Evolutionary conservation across 306 rosid species (phyloP).

Genomic region (Quercus berberidifolia): DNA sequence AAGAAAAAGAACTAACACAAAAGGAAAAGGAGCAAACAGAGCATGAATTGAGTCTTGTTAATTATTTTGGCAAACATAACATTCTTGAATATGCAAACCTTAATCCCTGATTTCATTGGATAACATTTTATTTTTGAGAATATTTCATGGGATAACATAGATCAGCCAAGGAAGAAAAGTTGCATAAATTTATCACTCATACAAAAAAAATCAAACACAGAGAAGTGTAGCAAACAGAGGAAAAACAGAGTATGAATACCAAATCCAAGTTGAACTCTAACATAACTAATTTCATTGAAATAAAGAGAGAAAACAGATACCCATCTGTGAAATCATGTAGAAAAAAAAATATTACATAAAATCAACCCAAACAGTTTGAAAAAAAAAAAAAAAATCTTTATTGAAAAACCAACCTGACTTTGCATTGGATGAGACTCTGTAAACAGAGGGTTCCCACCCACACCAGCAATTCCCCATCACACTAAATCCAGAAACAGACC

Average conservation of each 20-base stretch:
- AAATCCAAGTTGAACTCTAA: neutral
- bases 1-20: slow-evolving; percentile 4
- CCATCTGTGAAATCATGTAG: neutral
- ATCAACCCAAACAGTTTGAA: neutral
- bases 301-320: neutral
- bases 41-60: neutral
- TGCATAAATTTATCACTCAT: neutral
- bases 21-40: neutral
- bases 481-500: slow-evolving; percentile 24
- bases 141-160: neutral
- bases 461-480: slow-evolving; percentile 90
- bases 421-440: slow-evolving; percentile 84
- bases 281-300: slow-evolving; percentile 2
- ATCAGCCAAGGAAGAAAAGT: neutral
- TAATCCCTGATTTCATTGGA: neutral
- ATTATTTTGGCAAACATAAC: neutral
- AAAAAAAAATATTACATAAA: neutral
- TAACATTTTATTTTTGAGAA: neutral
- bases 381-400: neutral
- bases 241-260: slow-evolving; percentile 2
- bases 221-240: slow-evolving; percentile 1
- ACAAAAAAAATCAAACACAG: neutral
- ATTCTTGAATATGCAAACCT: neutral
- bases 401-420: slow-evolving; percentile 64
- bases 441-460: slow-evolving; percentile 56